Percentiles rank a stretch among this genome's conserved stretches.
phyloP scores from a whole-genome alignment of 2,329 filamentous ascomycete species.

The Fusarium tuaranense region DNA sequence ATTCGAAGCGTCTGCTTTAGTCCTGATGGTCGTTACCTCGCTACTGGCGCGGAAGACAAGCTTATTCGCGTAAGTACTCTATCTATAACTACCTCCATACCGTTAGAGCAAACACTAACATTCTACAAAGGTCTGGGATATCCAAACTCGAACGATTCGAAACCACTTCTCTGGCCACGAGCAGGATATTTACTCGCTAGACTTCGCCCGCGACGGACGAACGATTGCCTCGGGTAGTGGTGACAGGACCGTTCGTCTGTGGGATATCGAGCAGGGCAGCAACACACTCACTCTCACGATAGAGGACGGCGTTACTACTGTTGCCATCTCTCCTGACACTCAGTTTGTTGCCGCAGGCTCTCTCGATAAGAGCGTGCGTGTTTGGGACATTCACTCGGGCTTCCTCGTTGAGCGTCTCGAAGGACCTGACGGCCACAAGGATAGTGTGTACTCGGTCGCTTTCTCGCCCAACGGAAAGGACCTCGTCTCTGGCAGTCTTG shows the following conservation, averaged over 20 bases:
- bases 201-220: slow-evolving; percentile 92
- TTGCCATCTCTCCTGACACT: slow-evolving; percentile 95
- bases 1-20: slow-evolving; percentile 99
- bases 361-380: slow-evolving; percentile 95
- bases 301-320: slow-evolving; percentile 96
- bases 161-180: slow-evolving; percentile 97
- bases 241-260: slow-evolving; percentile 92
- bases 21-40: slow-evolving; percentile 91
- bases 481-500: slow-evolving; percentile 92
- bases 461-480: slow-evolving; percentile 95
- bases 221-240: slow-evolving; percentile 96
- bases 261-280: slow-evolving; percentile 89
- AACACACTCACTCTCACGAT: slow-evolving; percentile 90
- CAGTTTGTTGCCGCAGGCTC: slow-evolving; percentile 95
- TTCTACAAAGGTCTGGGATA: slow-evolving; percentile 86
- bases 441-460: slow-evolving; percentile 95
- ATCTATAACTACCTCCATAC: not conserved
- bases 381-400: slow-evolving; percentile 92
- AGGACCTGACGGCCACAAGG: slow-evolving; percentile 93
- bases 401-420: slow-evolving; percentile 92
- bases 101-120: slow-evolving; percentile 20
- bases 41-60: slow-evolving; percentile 97
- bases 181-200: slow-evolving; percentile 97
- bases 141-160: slow-evolving; percentile 83
- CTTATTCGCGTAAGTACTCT: slow-evolving; percentile 81